A percentile compares a stretch with the other conserved stretches of the same genome.
Conservation (phyloP, 1,139 yeast genomes). For the Yamadazyma atmosphaerica region DNA sequence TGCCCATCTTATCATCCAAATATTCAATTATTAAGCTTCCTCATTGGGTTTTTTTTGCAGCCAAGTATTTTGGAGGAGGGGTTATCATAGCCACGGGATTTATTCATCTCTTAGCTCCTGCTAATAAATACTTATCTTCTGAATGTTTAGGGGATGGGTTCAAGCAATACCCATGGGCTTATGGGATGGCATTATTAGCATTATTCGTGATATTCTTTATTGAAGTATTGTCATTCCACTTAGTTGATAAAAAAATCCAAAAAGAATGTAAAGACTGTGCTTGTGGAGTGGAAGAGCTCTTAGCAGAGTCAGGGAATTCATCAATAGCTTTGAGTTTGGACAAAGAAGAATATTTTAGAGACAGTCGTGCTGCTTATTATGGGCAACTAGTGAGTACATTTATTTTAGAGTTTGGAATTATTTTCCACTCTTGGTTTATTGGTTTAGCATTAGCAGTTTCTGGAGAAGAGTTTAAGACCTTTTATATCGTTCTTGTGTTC, state of each 20-base stretch:
- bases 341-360: neutral
- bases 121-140: slow-evolving; percentile 22
- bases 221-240: slow-evolving; percentile 27
- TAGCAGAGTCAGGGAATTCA: too few species aligned
- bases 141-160: slow-evolving; percentile 32
- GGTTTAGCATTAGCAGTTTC: slow-evolving; percentile 43
- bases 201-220: slow-evolving; percentile 31
- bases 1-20: slow-evolving; percentile 27
- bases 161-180: slow-evolving; percentile 35
- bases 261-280: slow-evolving; percentile 4
- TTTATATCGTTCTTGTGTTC: slow-evolving; percentile 37
- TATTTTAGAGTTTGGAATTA: slow-evolving; percentile 40
- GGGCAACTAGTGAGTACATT: slow-evolving; percentile 25
- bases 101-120: slow-evolving; percentile 34
- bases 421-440: slow-evolving; percentile 41
- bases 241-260: neutral
- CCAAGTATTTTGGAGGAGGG: slow-evolving; percentile 33
- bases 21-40: slow-evolving; percentile 25
- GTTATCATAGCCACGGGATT: slow-evolving; percentile 39
- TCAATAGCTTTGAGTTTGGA: too few species aligned
- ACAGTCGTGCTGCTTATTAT: slow-evolving; percentile 11
- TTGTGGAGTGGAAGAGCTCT: slow-evolving; percentile 15
- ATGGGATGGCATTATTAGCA: slow-evolving; percentile 34
- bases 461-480: slow-evolving; percentile 34
- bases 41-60: slow-evolving; percentile 25